Conservation (phyloP, 2,329 filamentous ascomycete species). For the Microdochium paspali region DNA sequence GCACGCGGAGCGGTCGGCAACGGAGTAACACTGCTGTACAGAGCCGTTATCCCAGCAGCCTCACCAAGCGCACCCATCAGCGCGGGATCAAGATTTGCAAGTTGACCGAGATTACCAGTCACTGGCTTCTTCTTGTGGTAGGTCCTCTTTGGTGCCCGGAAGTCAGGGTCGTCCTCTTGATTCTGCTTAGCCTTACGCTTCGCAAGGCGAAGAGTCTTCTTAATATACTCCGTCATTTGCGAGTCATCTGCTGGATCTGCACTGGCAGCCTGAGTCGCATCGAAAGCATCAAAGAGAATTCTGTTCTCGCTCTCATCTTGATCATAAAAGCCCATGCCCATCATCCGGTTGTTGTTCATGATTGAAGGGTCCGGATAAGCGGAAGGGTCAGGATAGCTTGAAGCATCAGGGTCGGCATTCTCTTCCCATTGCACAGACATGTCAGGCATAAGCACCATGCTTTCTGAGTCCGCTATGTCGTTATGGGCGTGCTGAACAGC, state of each 20-base stretch:
- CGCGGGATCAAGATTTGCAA: conserved; percentile 43
- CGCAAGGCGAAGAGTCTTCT: conserved; percentile 41
- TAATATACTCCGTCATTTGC: conserved; percentile 43
- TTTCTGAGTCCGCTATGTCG: conserved; percentile 9
- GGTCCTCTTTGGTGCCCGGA: conserved; percentile 27
- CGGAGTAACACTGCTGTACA: conserved; percentile 2
- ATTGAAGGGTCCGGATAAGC: conserved; percentile 40
- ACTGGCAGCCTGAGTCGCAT: conserved; percentile 29
- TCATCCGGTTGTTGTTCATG: conserved; percentile 35
- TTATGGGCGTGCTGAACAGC: conserved; percentile 7
- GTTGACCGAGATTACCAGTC: conserved; percentile 21
- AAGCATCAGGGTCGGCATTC: conserved; percentile 15
- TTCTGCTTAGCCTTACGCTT: conserved; percentile 44
- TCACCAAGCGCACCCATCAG: conserved; percentile 27
- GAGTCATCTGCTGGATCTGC: conserved; percentile 33
- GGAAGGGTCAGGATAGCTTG: conserved; percentile 19
- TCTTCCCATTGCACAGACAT: conserved; percentile 18
- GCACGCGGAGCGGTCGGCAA: not conserved
- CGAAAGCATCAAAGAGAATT: conserved; percentile 51
- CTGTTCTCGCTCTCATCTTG: conserved; percentile 47
- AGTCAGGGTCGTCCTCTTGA: conserved; percentile 46
- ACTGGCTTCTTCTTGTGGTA: conserved; percentile 32
- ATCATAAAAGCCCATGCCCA: conserved; percentile 53
- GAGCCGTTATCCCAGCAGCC: conserved; percentile 12
- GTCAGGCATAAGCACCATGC: conserved; percentile 17